Evolutionary conservation across 805 yeast species (phyloP).

Genomic region (Candida alai): DNA sequence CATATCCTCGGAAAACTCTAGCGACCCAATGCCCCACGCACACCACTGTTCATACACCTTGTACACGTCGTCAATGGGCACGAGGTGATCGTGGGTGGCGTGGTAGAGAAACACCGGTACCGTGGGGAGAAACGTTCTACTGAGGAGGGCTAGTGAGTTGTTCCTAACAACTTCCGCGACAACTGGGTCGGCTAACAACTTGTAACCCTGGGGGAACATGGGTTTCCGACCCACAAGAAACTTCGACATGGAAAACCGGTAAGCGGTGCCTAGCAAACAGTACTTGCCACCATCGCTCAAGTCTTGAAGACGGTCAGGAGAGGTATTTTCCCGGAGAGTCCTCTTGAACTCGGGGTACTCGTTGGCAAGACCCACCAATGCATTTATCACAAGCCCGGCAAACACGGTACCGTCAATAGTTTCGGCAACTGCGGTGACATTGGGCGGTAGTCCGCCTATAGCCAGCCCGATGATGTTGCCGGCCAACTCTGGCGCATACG

Average conservation of each 20-base stretch:
- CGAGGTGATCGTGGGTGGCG: constrained; percentile 16
- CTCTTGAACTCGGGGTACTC: constrained; percentile 25
- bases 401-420: constrained; percentile 22
- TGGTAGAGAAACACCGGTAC: constrained; percentile 20
- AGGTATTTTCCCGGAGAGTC: background rate
- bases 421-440: constrained; percentile 25
- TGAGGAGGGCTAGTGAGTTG: constrained; percentile 26
- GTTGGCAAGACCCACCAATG: constrained; percentile 26
- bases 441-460: constrained; percentile 34
- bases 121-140: constrained; percentile 11
- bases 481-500: constrained; percentile 30
- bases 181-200: constrained; percentile 11
- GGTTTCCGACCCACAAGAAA: constrained; percentile 13
- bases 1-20: constrained; percentile 25
- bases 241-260: constrained; percentile 6
- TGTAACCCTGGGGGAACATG: constrained; percentile 15
- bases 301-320: background rate
- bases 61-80: constrained; percentile 18
- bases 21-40: constrained; percentile 20
- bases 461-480: constrained; percentile 26
- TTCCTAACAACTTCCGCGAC: constrained; percentile 14
- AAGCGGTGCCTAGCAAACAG: constrained; percentile 7
- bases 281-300: constrained; percentile 6
- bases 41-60: constrained; percentile 26
- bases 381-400: constrained; percentile 28